Percentiles rank a stretch among this genome's conserved stretches.
Evolutionary conservation across 139 green algal species (phyloP).

Genomic region (Coelastrella sp.): DNA sequence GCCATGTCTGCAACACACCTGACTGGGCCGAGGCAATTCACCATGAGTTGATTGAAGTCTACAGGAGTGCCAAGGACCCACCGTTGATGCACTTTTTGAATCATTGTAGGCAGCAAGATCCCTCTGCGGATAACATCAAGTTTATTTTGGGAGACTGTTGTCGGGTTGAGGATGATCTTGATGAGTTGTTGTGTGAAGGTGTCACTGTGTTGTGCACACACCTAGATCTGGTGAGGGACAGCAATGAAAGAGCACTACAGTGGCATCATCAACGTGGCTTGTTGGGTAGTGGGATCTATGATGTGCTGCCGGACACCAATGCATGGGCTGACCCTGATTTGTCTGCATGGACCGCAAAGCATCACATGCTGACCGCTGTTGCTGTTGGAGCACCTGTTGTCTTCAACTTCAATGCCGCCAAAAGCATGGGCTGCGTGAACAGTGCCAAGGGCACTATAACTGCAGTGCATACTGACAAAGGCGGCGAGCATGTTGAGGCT

Average conservation of each 20-base stretch:
- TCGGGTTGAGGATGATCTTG: not conserved
- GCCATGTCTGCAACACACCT: not conserved
- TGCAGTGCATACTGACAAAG: not conserved
- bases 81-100: not conserved
- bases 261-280: not conserved
- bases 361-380: not conserved
- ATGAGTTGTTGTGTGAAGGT: not conserved
- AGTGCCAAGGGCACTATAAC: not conserved
- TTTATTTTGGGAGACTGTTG: not conserved
- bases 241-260: not conserved
- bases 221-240: not conserved
- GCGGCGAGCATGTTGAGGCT: too few relatives aligned
- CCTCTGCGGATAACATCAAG: not conserved
- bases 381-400: slow-evolving; percentile 5
- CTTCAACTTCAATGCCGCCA: not conserved
- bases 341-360: not conserved
- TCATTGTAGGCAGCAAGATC: not conserved
- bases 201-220: slow-evolving; percentile 4
- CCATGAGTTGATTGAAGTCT: not conserved
- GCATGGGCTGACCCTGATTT: not conserved
- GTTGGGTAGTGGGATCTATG: not conserved
- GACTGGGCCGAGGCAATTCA: not conserved
- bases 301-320: not conserved
- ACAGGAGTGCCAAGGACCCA: not conserved
- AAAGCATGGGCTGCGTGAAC: not conserved